phyloP scores from a whole-genome alignment of 2,329 filamentous ascomycete species.

The Graphilbum fragrans region DNA sequence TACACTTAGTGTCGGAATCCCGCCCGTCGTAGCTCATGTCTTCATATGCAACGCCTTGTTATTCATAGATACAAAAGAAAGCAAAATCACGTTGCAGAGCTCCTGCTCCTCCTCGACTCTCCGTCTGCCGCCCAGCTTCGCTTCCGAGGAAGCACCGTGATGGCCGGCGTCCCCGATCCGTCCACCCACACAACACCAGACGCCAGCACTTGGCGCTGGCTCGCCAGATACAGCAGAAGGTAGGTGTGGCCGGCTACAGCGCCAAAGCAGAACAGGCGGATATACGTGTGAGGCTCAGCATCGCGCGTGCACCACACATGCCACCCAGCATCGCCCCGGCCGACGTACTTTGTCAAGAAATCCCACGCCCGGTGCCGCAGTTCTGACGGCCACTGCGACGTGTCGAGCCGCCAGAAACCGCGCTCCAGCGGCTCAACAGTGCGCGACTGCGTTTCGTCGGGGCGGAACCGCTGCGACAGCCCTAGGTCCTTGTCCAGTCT shows the following conservation, averaged over 20 bases:
- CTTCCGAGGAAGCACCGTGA: slow-evolving; percentile 24
- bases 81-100: too few relatives aligned
- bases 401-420: slow-evolving; percentile 64
- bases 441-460: slow-evolving; percentile 26
- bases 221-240: slow-evolving; percentile 61
- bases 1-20: too few relatives aligned
- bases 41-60: too few relatives aligned
- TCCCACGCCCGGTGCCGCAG: slow-evolving; percentile 46
- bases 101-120: too few relatives aligned
- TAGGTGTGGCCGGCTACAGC: slow-evolving; percentile 61
- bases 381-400: slow-evolving; percentile 35
- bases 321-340: slow-evolving; percentile 51
- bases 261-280: slow-evolving; percentile 71
- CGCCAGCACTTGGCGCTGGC: slow-evolving; percentile 45
- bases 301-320: slow-evolving; percentile 46
- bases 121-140: too few relatives aligned
- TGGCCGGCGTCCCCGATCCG: slow-evolving; percentile 40
- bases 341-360: slow-evolving; percentile 48
- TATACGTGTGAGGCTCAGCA: slow-evolving; percentile 22
- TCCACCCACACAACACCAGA: slow-evolving; percentile 56
- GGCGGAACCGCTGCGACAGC: slow-evolving; percentile 39
- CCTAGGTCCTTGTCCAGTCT: slow-evolving; percentile 41
- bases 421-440: slow-evolving; percentile 50
- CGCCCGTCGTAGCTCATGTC: too few relatives aligned
- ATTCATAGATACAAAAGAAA: too few relatives aligned